phyloP scores from a whole-genome alignment of 352 stramenopile species.

The Pythium dissotocum region DNA sequence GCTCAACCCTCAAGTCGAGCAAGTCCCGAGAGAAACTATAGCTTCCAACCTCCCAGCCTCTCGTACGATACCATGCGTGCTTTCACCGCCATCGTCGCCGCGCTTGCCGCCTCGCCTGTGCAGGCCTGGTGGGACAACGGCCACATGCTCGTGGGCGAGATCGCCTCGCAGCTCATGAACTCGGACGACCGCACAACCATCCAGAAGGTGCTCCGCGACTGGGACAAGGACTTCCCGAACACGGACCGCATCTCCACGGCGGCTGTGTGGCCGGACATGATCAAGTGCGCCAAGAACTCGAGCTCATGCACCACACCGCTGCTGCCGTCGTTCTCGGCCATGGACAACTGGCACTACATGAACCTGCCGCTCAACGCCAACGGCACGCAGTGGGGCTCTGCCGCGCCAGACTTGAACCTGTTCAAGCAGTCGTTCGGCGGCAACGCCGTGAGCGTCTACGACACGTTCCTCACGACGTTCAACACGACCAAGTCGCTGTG shows the following conservation, averaged over 20 bases:
- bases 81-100: conserved; percentile 2
- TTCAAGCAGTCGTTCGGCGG: conserved; percentile 53
- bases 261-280: conserved; percentile 30
- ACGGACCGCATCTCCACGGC: conserved; percentile 25
- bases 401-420: conserved; percentile 40
- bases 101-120: conserved; percentile 1
- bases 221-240: conserved; percentile 28
- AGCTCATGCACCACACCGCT: conserved; percentile 6
- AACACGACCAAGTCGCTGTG: conserved; percentile 58
- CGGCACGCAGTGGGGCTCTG: conserved; percentile 35
- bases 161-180: conserved; percentile 27
- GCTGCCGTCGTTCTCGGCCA: conserved; percentile 44
- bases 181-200: conserved; percentile 18
- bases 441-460: conserved; percentile 40
- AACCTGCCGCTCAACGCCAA: conserved; percentile 60
- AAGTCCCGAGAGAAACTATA: conserved; percentile 4
- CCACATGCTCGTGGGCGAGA: conserved; percentile 30
- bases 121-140: conserved; percentile 31
- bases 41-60: not conserved
- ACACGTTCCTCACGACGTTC: conserved; percentile 44
- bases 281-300: conserved; percentile 28
- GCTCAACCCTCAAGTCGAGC: not conserved
- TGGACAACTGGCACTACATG: conserved; percentile 68
- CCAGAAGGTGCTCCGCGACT: conserved; percentile 23
- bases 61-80: not conserved